A percentile compares a stretch with the other conserved stretches of the same genome.
These are phyloP conservation scores for Ganoderma boninense DNA, from an alignment of 1,284 basidiomycete genomes.

Conservation along the genomic window DNA sequence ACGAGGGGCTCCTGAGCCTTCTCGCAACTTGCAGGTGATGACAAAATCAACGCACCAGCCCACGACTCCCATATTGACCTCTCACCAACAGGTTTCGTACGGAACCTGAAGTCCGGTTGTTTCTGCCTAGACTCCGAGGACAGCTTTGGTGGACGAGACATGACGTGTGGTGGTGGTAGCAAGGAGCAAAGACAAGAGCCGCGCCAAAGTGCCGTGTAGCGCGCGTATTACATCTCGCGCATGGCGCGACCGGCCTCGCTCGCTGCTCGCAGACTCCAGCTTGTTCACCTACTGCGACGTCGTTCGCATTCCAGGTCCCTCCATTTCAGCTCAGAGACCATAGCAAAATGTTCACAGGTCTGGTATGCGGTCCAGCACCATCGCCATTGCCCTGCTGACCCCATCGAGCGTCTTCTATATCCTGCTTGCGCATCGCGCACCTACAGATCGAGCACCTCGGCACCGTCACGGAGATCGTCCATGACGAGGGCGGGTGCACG, in stretches of 20 bases:
- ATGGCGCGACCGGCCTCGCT: conserved; percentile 3
- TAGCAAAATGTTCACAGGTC: conserved; percentile 69
- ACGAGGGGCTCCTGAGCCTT: background rate
- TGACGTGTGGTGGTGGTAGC: conserved; percentile 20
- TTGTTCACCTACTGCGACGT: conserved; percentile 11
- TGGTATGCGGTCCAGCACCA: conserved; percentile 54
- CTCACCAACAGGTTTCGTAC: conserved; percentile 29
- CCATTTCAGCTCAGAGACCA: background rate
- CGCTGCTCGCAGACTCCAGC: background rate
- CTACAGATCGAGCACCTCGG: conserved; percentile 84
- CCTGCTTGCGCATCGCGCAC: background rate
- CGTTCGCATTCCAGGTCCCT: background rate
- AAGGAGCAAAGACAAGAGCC: conserved; percentile 1
- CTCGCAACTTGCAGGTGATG: background rate
- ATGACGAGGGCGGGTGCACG: conserved; percentile 81
- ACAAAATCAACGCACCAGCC: conserved; percentile 37
- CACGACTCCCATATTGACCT: conserved; percentile 47
- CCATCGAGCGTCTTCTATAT: background rate
- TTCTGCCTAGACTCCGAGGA: conserved; percentile 15
- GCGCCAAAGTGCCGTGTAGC: background rate
- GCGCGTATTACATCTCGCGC: conserved; percentile 7
- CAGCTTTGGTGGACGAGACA: conserved; percentile 22
- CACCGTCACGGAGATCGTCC: conserved; percentile 67
- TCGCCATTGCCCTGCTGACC: conserved; percentile 20
- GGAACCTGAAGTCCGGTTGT: conserved; percentile 28